A percentile compares a stretch with the other conserved stretches of the same genome.
These are phyloP conservation scores for Castanea sativa DNA, from an alignment of 306 rosid species.

Conservation along the genomic window DNA sequence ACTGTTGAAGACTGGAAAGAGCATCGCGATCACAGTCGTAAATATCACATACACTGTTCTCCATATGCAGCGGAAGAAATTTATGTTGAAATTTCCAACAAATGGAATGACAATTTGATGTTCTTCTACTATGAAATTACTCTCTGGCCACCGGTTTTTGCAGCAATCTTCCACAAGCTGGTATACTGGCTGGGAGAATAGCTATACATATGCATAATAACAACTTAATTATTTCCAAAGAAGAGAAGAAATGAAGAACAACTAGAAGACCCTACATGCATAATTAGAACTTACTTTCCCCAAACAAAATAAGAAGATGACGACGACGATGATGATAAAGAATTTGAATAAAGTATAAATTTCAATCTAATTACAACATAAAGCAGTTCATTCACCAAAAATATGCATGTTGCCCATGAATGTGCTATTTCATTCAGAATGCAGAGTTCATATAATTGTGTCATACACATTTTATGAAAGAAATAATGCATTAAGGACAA, in stretches of 20 bases:
- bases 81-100: conserved; percentile 37
- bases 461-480: too few relatives aligned
- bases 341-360: too few relatives aligned
- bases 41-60: conserved; percentile 42
- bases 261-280: neutral
- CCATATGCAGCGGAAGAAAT: conserved; percentile 38
- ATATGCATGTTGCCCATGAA: too few relatives aligned
- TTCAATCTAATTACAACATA: too few relatives aligned
- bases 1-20: conserved; percentile 65
- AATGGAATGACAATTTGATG: conserved; percentile 23
- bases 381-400: too few relatives aligned
- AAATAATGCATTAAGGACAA: too few relatives aligned
- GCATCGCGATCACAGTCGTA: conserved; percentile 28
- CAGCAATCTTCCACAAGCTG: conserved; percentile 23
- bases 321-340: too few relatives aligned
- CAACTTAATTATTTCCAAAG: neutral
- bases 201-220: conserved; percentile 17
- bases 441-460: too few relatives aligned
- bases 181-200: conserved; percentile 35
- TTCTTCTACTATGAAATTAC: conserved; percentile 38
- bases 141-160: conserved; percentile 35
- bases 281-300: too few relatives aligned
- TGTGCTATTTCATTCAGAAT: too few relatives aligned
- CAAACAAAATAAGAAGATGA: too few relatives aligned
- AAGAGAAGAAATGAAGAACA: neutral